Evolutionary conservation across 2,329 filamentous ascomycete genomes (phyloP), one percentile per base, ranked within the genome.

Genomic region (Calonectria honghensis): DNA sequence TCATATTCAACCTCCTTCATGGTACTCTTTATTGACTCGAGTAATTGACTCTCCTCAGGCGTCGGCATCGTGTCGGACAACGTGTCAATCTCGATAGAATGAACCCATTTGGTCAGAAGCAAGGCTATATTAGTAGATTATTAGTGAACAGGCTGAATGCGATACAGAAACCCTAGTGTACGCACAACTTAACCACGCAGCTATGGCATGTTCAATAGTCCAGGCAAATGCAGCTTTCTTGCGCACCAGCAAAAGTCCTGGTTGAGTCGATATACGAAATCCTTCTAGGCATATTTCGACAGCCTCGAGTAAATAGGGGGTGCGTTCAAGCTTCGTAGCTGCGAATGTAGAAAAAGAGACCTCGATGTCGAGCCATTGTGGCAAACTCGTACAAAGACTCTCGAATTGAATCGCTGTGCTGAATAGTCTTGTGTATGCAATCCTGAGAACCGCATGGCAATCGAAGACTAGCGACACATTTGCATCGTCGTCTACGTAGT

Each of bases 71-170:
- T n/a, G 35, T 61, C 16, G n/a, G 10, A 16, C 20, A 61, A 7
- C 3, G 29, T n/a, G 13, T 61, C 57, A 27, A 61, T 61, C n/a
- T 61, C 57, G 24, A 61, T 29, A 9, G 57, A 61, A 29, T 61
- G 57, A 29, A 61, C 57, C 57, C 57, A 61, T 61, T 29, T 61
- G n/a, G 35, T 39, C 11, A 61, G 20, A 11, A 61, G 57, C n/a
- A 61, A 41, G 16, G 57, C 57, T 61, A 14, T 1, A 41, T 29
- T 11, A 9, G 14, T 9, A 6, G 18, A 29, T 16, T 14, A 29
- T 61, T 27, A 61, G 35, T 20, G 41, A 37, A n/a, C 11, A 2
- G 11, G n/a, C 13, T 14, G 5, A 5, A 41, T 18, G n/a, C 14
- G 7, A 4, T 7, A 11, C 1, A 10, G 9, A 29, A n/a, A 5